phyloP scores from a whole-genome alignment of 495 filamentous ascomycete genomes.

The Penicillium desertorum region DNA sequence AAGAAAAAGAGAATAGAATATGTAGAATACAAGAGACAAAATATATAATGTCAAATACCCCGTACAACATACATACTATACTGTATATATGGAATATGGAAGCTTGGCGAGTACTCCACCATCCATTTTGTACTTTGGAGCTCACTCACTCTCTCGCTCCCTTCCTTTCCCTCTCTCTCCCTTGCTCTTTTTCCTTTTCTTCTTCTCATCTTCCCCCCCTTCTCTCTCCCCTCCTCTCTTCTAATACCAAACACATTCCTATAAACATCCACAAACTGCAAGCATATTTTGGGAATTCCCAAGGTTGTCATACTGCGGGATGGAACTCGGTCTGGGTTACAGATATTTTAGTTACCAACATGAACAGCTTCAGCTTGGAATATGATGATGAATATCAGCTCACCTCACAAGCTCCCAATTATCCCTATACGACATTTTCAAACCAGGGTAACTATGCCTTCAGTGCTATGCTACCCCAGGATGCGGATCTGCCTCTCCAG shows the following conservation, averaged over 20 bases:
- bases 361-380: slow-evolving; percentile 16
- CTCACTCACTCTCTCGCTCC: not conserved
- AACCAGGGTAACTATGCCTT: slow-evolving; percentile 22
- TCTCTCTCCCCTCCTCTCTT: not conserved
- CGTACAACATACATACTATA: too few relatives aligned
- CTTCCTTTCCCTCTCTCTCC: not conserved
- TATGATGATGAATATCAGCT: slow-evolving; percentile 15
- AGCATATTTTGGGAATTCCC: not conserved
- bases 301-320: not conserved
- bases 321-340: not conserved
- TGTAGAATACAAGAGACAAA: not conserved
- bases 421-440: slow-evolving; percentile 21
- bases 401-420: slow-evolving; percentile 14
- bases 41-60: not conserved
- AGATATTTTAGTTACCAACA: not conserved
- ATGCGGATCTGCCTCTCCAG: slow-evolving; percentile 20
- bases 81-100: too few relatives aligned
- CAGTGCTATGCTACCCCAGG: slow-evolving; percentile 26
- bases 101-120: not conserved
- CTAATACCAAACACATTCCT: not conserved
- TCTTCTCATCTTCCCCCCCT: too few relatives aligned
- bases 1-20: not conserved
- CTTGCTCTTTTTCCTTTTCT: not conserved
- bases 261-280: not conserved
- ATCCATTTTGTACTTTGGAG: not conserved